Evolutionary conservation across 768 basidiomycete species (phyloP).

Genomic region (Gymnopilus junonius): DNA sequence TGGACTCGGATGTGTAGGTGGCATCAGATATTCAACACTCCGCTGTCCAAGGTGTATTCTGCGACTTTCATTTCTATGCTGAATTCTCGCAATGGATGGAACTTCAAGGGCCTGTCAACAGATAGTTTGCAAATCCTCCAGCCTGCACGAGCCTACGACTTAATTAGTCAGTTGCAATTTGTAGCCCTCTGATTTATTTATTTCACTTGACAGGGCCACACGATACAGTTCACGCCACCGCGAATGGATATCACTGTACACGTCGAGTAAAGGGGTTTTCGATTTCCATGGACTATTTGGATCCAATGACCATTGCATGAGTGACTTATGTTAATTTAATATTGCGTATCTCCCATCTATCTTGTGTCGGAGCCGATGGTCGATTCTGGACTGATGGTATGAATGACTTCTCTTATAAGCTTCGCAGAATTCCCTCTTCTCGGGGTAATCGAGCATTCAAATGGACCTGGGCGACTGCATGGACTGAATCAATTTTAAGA

Average conservation of each 20-base stretch:
- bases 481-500: background rate
- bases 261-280: background rate
- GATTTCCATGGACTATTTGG: background rate
- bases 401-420: constrained; percentile 5
- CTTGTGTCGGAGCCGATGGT: background rate
- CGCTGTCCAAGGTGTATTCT: constrained; percentile 17
- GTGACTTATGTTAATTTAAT: background rate
- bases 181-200: background rate
- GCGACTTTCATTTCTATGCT: constrained; percentile 16
- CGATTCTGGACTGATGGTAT: background rate
- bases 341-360: background rate
- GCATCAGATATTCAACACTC: constrained; percentile 19
- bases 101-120: background rate
- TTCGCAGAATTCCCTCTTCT: constrained; percentile 7
- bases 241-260: background rate
- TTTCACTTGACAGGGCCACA: background rate
- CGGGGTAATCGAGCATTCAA: constrained; percentile 28
- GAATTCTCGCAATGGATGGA: constrained; percentile 13
- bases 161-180: background rate
- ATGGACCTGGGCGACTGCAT: constrained; percentile 26
- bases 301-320: background rate
- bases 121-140: background rate
- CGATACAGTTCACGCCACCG: background rate
- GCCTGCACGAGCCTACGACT: background rate
- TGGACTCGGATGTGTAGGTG: background rate